These are phyloP conservation scores for Diaporthe eres DNA, from an alignment of 2,329 filamentous ascomycete species.

Conservation along the genomic window DNA sequence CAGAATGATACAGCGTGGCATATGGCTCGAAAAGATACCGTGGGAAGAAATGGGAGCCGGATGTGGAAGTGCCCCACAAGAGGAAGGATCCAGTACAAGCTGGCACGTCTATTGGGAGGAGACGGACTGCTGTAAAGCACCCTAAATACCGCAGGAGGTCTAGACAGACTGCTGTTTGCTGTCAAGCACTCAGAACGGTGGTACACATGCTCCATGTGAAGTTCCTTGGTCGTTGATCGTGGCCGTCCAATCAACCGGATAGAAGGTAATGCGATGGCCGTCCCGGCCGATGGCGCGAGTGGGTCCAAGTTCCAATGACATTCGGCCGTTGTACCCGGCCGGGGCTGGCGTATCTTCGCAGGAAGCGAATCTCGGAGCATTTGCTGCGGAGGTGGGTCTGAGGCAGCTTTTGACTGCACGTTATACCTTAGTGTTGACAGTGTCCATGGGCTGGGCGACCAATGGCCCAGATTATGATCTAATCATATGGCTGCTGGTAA, in stretches of 20 bases:
- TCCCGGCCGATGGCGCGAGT: constrained; percentile 24
- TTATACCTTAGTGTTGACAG: neutral
- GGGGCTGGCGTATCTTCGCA: constrained; percentile 13
- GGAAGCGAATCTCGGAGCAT: constrained; percentile 21
- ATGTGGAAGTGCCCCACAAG: neutral
- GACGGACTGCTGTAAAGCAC: neutral
- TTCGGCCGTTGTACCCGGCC: constrained; percentile 31
- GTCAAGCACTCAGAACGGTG: neutral
- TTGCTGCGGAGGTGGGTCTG: constrained; percentile 27
- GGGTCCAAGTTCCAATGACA: constrained; percentile 7
- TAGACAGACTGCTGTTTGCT: neutral
- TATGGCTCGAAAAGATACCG: neutral
- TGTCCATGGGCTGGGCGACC: neutral
- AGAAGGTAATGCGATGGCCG: neutral
- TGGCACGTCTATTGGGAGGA: too few relatives aligned
- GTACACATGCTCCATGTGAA: neutral
- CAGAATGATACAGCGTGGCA: too few relatives aligned
- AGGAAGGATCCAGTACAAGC: neutral
- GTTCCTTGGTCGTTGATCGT: neutral
- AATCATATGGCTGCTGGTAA: neutral
- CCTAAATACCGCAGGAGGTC: too few relatives aligned
- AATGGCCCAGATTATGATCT: neutral
- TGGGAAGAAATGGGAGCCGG: neutral
- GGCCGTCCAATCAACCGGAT: neutral
- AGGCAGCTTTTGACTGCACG: neutral